Evolutionary conservation across 345 rosid species (phyloP).

Genomic region (Hirschfeldia incana): DNA sequence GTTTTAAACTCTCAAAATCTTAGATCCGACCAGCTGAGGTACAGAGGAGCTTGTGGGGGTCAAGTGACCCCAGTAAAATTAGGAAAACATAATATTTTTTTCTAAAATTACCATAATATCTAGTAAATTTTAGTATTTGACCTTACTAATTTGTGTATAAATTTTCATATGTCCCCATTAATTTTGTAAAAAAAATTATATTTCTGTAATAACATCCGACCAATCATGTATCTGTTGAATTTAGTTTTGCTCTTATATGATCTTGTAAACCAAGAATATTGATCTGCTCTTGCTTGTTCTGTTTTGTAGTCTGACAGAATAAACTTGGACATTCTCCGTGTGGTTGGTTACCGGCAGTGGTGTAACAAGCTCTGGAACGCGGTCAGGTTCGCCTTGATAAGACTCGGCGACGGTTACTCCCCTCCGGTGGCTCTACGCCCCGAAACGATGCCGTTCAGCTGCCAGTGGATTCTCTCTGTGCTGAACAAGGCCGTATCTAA

Average conservation of each 20-base stretch:
- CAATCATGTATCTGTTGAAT: too few relatives aligned
- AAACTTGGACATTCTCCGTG: conserved; percentile 93
- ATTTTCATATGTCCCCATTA: too few relatives aligned
- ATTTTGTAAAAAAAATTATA: too few relatives aligned
- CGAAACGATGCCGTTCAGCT: conserved; percentile 68
- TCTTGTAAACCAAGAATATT: conserved; percentile 14
- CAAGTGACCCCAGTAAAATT: too few relatives aligned
- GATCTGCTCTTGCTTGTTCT: conserved; percentile 1
- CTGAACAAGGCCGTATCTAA: conserved; percentile 69
- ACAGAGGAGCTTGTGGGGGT: too few relatives aligned
- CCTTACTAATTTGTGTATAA: too few relatives aligned
- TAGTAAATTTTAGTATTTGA: too few relatives aligned
- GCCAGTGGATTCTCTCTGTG: conserved; percentile 88
- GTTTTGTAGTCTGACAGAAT: conserved; percentile 84
- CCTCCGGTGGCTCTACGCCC: conserved; percentile 53
- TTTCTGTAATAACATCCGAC: too few relatives aligned
- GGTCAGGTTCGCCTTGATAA: conserved; percentile 92
- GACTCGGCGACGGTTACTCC: conserved; percentile 64
- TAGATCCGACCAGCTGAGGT: too few relatives aligned
- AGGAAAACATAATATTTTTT: too few relatives aligned
- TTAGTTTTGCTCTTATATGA: not conserved
- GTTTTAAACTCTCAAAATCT: too few relatives aligned
- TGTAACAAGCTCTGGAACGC: conserved; percentile 99
- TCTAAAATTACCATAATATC: too few relatives aligned
- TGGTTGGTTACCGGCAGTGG: conserved; percentile 99